Evolutionary conservation across 306 rosid species (phyloP).

Genomic region (Ammopiptanthus mongolicus): DNA sequence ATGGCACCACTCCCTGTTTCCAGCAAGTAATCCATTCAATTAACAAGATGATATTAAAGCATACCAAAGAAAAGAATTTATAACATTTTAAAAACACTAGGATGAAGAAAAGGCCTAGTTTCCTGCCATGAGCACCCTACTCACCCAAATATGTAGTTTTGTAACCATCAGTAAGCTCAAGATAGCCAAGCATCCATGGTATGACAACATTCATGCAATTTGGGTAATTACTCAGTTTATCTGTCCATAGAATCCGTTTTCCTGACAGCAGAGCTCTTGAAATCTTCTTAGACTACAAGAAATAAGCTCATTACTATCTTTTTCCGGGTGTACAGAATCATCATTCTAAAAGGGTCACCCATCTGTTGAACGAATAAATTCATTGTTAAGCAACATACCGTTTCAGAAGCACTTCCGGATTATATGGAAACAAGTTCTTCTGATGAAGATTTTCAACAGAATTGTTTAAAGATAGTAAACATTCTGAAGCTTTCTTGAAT

Average conservation of each 20-base stretch:
- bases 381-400: constrained; percentile 38
- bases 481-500: constrained; percentile 51
- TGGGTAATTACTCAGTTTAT: background rate
- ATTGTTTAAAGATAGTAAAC: constrained; percentile 60
- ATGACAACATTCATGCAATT: constrained; percentile 3
- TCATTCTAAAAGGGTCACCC: background rate
- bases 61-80: background rate
- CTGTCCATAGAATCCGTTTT: constrained; percentile 9
- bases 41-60: background rate
- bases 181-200: constrained; percentile 2
- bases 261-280: constrained; percentile 46
- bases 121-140: constrained; percentile 6
- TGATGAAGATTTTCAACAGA: constrained; percentile 74
- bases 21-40: background rate
- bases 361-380: background rate
- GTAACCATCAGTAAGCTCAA: background rate
- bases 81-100: background rate
- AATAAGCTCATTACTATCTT: constrained; percentile 8
- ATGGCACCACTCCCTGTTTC: constrained; percentile 9
- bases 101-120: background rate
- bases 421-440: constrained; percentile 80
- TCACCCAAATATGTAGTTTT: constrained; percentile 5
- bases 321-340: background rate
- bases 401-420: constrained; percentile 62
- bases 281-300: constrained; percentile 57